Evolutionary conservation across 331 rosid genomes (phyloP), one percentile per base, ranked within the genome.

Genomic region (Malus hybrid): DNA sequence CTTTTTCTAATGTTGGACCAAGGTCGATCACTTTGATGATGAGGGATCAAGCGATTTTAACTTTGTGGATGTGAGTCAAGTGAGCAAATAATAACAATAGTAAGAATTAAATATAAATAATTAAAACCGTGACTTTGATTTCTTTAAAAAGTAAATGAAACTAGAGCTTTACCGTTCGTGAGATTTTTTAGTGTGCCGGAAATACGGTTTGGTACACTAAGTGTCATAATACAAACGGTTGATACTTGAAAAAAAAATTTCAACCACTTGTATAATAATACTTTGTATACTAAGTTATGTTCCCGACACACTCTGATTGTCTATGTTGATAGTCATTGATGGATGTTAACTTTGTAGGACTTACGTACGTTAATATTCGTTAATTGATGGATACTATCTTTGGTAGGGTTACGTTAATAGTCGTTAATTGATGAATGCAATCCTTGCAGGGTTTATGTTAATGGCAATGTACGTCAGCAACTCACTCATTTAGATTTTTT

Each of bases 41-140:
- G 68, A 36, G 36, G 24, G 67, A 58, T 22, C 57, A 63, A 22
- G 24, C 34, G 44, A 13, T 73, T 72, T 24, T 6, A 29, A 3
- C 62, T 74, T 29, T 42, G 61, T 44, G 70, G 50, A 74, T 74
- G 20, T 3, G 77, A 46, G 14, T 73, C 60, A 46, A 72, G 76
- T 73, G 60, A 62, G 19, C 70, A 62, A 74, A 46, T 44, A 6
- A 74, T 7, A 34, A n/a, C 36, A n/a, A 3, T 62, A 29, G 20
- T 7, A 15, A 4, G n/a, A 29, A 63, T 7, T 12, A 63, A 3
- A 63, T 13, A 63, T 63, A 58, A 52, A 52, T 52, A 52, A 52
- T 52, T 2, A 52, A 52, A 52, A 52, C 7, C 20, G 1, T 6
- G 57, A 16, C 20, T 52, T 16, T 16, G 57, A 52, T 52, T 52